Evolutionary conservation across 192 early-diverging fungal species (phyloP), one percentile per base, ranked within the genome.

Genomic region (Bifiguratus adelaidae): DNA sequence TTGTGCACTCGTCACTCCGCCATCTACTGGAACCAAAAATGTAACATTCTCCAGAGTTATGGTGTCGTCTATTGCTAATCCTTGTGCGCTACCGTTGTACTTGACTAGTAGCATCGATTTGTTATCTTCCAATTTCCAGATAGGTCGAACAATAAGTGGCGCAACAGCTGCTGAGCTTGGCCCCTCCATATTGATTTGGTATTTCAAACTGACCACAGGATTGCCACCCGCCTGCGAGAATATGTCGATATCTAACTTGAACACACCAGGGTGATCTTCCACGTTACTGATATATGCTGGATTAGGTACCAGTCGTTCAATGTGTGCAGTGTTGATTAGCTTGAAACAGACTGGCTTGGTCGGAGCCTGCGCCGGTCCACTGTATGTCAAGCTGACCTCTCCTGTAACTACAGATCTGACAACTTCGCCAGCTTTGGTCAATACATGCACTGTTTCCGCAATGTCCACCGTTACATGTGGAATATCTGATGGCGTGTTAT

Each of bases 81-180:
- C 22, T 20, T 58, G 43, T 1, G 40, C 35, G 11, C 63, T 73
- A 20, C 49, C 52, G n/a, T 67, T 58, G 50, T 74, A 78, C 20
- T 65, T 65, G 30, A 78, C 47, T 36, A 69, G 36, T 5, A 78
- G 42, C 7, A 65, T 47, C 2, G 72, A 65, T 48, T 67, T 48
- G 26, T 68, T 56, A 3, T 58, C 45, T 47, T 78, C 72, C 25
- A 63, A 70, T 47, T 74, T 78, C 76, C 76, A 78, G 4, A 67
- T 52, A 2, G 72, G 72, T 52, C 56, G 33, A 34, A 59, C 48
- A 37, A 47, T 51, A 40, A 63, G 8, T 24, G 76, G 49, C 41
- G 28, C 35, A 2, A 67, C 51, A 0, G 47, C 48, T 20, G 18
- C 16, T 50, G 47, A 8, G 50, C 36, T 37, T 38, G 49, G 18